Base-by-base conservation (phyloP, 2,329 filamentous ascomycete species). In the Albifimbria verrucaria region DNA sequence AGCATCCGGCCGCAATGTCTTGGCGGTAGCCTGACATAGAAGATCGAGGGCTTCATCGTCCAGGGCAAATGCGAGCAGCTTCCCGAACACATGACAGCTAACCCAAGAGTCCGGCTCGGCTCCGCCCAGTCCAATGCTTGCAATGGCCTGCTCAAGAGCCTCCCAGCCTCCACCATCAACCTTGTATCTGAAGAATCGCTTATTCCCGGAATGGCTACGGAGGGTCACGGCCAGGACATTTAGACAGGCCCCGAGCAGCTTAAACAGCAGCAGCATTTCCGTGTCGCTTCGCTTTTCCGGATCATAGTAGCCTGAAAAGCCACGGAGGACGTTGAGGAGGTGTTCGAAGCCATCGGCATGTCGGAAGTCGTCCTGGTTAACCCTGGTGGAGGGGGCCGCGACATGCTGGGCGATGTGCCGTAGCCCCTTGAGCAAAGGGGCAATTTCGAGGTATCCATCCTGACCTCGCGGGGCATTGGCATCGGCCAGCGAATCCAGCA, bases 101-200 rank as follows among this genome's bases (percentile, higher is more conserved):
- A 82, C 80, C 83, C 83, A 86, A 6, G 80, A 71, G 62, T 95
- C 89, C 44, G 85, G 78, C 57, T 89, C 85, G 52, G 79, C 79
- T 58, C 81, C 81, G 51, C 87, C 78, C 50, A 85, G 72, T 28
- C 88, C 83, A 68, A 86, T 85, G 67, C 83, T 85, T 56, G 81
- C 82, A 72, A 92, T 80, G 6, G 82, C 83, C 65, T 89, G 83
- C 64, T 94, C 87, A 51, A 97, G 69, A 7, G 85, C 82, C 58
- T 85, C 79, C 87, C 91, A 96, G 3, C 93, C 92, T 52, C 87
- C 89, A 21, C 83, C 86, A 54, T 89, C 82, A 25, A 95, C 84
- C 59, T 85, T 80, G 59, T 85, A 86, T 54, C 85, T 82, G 68
- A 97, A 97, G 74, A 93, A 97, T 61, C 89, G 84, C 64, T 87